Evolutionary conservation across 164 flowering plant species (phyloP), one percentile per base, ranked within the genome.

Genomic region (Dillenia turbinata): DNA sequence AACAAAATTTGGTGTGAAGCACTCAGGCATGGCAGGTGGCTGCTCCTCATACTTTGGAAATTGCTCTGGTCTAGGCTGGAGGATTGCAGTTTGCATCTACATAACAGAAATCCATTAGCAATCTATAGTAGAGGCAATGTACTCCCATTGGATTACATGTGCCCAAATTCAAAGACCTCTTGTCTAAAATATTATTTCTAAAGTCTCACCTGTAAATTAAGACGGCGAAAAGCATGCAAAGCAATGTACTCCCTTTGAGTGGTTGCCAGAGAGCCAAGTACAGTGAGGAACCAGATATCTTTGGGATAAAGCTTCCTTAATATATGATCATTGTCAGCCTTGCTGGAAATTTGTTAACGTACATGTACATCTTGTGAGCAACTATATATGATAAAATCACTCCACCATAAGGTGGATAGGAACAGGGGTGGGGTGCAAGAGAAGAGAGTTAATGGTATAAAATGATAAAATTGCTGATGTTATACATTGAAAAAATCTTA

Each of bases 41-140:
- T 85, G 93, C 64, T 87, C 92, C 72, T 91, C 92, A 64, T 91
- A 94, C 66, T 88, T 94, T 51, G 99, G 99, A 51, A 94, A 94
- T 51, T 85, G 89, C 9, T 88, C 93, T 14, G 92, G 83, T 66
- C 99, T 85, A 33, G 99, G 99, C 63, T 81, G 83, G 52, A 94
- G 96, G 49, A 94, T 89, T 47, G 99, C 96, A 68, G 80, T 81
- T 89, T 94, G 99, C 99, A 94, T 94, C 99, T 94, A 66, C 45
- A 59, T 16, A 59, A 57, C 53, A 66, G 57, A 55, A 47, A 47
- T 19, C 52, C 12, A 61, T 47, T 4, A 17, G 3, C 8, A 9
- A 22, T 40, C 33, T 26, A 11, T 9, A 60, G 8, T 22, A 14
- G 19, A 44, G 40, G 8, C 7, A 56, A 10, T 14, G 22, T 19